phyloP scores from a whole-genome alignment of 108 stramenopile species.

The Parietichytrium sp. region DNA sequence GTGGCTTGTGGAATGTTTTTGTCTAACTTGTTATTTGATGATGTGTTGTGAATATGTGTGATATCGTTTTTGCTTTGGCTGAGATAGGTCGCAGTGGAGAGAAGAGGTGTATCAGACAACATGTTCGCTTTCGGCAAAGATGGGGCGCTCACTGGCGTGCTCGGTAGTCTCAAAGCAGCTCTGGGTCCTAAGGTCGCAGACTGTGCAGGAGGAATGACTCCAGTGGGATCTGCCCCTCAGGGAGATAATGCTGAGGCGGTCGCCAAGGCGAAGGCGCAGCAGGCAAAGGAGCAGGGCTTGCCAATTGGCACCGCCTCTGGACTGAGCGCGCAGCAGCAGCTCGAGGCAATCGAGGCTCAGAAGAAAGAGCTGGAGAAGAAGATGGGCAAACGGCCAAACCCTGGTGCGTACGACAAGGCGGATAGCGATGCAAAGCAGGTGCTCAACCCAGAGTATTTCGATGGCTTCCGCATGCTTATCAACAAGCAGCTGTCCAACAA shows the following conservation, averaged over 20 bases:
- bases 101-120: too few relatives aligned
- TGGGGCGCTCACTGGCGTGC: too few relatives aligned
- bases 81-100: too few relatives aligned
- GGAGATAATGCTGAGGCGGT: background rate
- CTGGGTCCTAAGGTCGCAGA: too few relatives aligned
- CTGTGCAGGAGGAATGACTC: conserved; percentile 11
- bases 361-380: background rate
- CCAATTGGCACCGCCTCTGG: background rate
- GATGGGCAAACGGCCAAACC: background rate
- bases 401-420: conserved; percentile 36
- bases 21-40: too few relatives aligned
- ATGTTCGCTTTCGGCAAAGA: too few relatives aligned
- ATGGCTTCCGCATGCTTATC: conserved; percentile 1
- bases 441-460: conserved; percentile 16
- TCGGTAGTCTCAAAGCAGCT: too few relatives aligned
- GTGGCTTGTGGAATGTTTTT: too few relatives aligned
- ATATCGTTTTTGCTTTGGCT: too few relatives aligned
- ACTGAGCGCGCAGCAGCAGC: background rate
- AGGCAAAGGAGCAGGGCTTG: conserved; percentile 16
- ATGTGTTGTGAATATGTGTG: too few relatives aligned
- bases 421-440: conserved; percentile 6
- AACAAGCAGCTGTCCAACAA: conserved; percentile 18
- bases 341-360: conserved; percentile 1
- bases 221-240: conserved; percentile 5
- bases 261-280: conserved; percentile 21